Evolutionary conservation across 352 stramenopile species (phyloP), one percentile per base, ranked within the genome.

Genomic region (Globisporangium recalcitrans): DNA sequence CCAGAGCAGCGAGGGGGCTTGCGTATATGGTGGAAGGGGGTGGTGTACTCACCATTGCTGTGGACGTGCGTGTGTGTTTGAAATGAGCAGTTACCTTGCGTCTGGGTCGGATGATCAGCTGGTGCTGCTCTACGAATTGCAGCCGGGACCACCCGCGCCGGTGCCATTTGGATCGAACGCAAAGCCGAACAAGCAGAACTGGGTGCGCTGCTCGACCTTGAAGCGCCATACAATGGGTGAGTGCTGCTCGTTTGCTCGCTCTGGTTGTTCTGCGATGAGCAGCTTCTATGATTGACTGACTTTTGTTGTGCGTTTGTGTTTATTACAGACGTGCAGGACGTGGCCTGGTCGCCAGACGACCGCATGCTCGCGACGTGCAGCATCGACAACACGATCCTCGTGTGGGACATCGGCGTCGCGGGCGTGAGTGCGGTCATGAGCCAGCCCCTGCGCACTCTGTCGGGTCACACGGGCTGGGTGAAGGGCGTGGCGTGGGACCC

Each of bases 311-410:
- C 38, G 16, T 22, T 40, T 27, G 10, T 38, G 24, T 7, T 8
- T 26, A 26, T 8, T 29, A 40, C 51, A 94, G 85, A 95, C 63
- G 87, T 95, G 51, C 80, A 90, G 40, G 87, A 95, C 44, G 61
- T 95, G 6, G 84, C 87, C 22, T 95, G 87, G 87, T 95, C 87
- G 2, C 87, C 87, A 0, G 87, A 95, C 67, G 87, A 95, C 64
- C 82, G 84, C 7, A 91, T 94, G 68, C 66, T 95, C 19, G 87
- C 87, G n/a, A 93, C 84, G 2, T 95, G 87, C 70, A 93, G 84
- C 60, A 93, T 95, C 60, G 87, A 95, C 71, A 95, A 95, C 63
- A 83, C 81, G 32, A 93, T 95, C 62, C 73, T 91, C 49, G 90
- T 95, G 58, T 95, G 87, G 87, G 80, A 89, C 58, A 80, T 95